Evolutionary conservation across 306 rosid genomes (phyloP).

Genomic region (Vicia faba): DNA sequence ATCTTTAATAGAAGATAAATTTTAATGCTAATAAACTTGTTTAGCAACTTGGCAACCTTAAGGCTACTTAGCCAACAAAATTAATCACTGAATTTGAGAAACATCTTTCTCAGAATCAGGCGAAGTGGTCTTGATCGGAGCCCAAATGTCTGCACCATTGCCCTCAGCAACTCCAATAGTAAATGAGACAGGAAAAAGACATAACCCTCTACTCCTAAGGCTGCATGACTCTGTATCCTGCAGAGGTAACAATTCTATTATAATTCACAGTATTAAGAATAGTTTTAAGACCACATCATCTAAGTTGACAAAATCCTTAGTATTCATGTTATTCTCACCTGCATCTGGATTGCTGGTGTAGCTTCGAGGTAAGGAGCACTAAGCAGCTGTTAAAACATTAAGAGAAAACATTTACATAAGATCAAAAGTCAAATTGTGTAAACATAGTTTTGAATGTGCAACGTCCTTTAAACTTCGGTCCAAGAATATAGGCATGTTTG

Average conservation of each 20-base stretch:
- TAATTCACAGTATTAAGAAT: constrained; percentile 5
- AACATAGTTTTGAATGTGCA: not conserved
- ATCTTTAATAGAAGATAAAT: constrained; percentile 34
- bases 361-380: constrained; percentile 93
- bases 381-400: constrained; percentile 61
- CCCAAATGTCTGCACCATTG: constrained; percentile 99
- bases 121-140: constrained; percentile 78
- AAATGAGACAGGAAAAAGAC: constrained; percentile 74
- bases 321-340: constrained; percentile 59
- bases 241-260: constrained; percentile 14
- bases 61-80: constrained; percentile 34
- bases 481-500: constrained; percentile 10
- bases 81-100: constrained; percentile 55
- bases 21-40: constrained; percentile 37
- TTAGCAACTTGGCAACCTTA: constrained; percentile 37
- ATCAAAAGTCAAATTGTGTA: constrained; percentile 27
- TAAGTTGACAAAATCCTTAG: not conserved
- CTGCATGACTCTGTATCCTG: constrained; percentile 72
- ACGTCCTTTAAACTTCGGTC: not conserved
- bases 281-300: not conserved
- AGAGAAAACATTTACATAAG: constrained; percentile 28
- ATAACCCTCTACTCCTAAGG: constrained; percentile 87
- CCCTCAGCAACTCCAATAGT: constrained; percentile 85
- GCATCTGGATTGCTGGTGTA: constrained; percentile 51
- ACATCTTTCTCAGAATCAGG: constrained; percentile 51